phyloP scores from a whole-genome alignment of 2,329 filamentous ascomycete species.

The Fusarium chuoi region DNA sequence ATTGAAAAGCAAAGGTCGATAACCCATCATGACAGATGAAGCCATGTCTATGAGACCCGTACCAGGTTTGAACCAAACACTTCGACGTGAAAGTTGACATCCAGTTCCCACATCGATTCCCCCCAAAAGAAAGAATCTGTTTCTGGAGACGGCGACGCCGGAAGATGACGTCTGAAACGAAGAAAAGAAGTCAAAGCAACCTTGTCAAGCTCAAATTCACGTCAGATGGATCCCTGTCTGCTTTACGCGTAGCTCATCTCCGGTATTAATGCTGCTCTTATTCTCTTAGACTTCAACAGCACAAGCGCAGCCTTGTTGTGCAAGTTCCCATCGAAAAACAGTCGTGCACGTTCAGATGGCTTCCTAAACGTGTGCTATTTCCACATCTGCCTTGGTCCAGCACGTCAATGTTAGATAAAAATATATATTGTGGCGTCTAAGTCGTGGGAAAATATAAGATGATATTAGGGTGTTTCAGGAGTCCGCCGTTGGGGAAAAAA shows the following conservation, averaged over 20 bases:
- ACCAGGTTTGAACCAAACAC: not conserved
- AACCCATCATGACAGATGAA: not conserved
- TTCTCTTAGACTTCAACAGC: constrained; percentile 8
- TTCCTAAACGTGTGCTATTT: not conserved
- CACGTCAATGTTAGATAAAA: not conserved
- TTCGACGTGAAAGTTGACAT: not conserved
- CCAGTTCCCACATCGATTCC: not conserved
- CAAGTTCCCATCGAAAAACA: not conserved
- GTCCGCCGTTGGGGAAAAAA: not conserved
- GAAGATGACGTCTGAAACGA: constrained; percentile 44
- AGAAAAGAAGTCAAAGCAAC: constrained; percentile 24
- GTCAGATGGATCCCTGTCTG: constrained; percentile 43
- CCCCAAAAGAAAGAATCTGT: constrained; percentile 1
- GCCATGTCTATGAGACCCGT: not conserved
- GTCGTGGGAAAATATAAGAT: constrained; percentile 11
- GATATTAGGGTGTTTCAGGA: constrained; percentile 42
- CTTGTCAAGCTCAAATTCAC: constrained; percentile 44
- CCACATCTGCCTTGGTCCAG: not conserved
- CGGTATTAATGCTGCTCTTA: constrained; percentile 39
- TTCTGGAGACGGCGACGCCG: constrained; percentile 37
- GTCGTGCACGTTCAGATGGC: not conserved
- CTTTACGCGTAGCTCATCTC: constrained; percentile 42
- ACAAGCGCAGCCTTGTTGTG: not conserved
- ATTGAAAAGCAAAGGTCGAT: constrained; percentile 7
- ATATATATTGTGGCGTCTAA: constrained; percentile 4